Evolutionary conservation across 2,329 filamentous ascomycete species (phyloP).

Genomic region (Cladophialophora chaetospira): DNA sequence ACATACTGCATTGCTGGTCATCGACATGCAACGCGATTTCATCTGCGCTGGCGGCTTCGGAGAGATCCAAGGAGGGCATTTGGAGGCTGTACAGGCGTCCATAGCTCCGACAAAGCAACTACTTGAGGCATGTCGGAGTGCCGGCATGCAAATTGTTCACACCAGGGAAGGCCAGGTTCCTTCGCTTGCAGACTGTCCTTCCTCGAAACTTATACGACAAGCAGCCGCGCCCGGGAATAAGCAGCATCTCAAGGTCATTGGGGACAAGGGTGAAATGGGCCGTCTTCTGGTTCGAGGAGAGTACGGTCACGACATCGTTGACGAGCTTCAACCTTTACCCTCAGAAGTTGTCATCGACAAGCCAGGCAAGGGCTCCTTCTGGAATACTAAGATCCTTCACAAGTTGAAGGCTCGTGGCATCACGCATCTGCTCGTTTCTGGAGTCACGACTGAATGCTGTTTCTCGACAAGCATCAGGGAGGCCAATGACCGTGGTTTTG

Average conservation of each 20-base stretch:
- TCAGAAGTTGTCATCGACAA: constrained; percentile 61
- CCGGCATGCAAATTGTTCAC: constrained; percentile 52
- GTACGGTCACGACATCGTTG: constrained; percentile 58
- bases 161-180: constrained; percentile 54
- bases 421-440: constrained; percentile 60
- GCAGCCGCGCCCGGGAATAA: constrained; percentile 49
- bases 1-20: constrained; percentile 53
- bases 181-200: constrained; percentile 56
- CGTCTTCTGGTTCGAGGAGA: constrained; percentile 56
- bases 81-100: constrained; percentile 43
- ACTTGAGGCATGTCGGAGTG: constrained; percentile 45
- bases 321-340: constrained; percentile 54
- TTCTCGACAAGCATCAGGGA: constrained; percentile 60
- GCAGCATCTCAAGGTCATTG: constrained; percentile 52
- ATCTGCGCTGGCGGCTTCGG: constrained; percentile 55
- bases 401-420: constrained; percentile 57
- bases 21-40: constrained; percentile 58
- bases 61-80: constrained; percentile 52
- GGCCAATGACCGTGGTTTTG: constrained; percentile 62
- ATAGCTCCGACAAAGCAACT: constrained; percentile 46
- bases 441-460: constrained; percentile 62
- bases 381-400: constrained; percentile 58
- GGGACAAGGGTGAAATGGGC: constrained; percentile 57
- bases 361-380: constrained; percentile 62
- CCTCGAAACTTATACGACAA: constrained; percentile 54